Evolutionary conservation across 805 yeast species (phyloP).

Genomic region (Spathaspora hagerdaliae): DNA sequence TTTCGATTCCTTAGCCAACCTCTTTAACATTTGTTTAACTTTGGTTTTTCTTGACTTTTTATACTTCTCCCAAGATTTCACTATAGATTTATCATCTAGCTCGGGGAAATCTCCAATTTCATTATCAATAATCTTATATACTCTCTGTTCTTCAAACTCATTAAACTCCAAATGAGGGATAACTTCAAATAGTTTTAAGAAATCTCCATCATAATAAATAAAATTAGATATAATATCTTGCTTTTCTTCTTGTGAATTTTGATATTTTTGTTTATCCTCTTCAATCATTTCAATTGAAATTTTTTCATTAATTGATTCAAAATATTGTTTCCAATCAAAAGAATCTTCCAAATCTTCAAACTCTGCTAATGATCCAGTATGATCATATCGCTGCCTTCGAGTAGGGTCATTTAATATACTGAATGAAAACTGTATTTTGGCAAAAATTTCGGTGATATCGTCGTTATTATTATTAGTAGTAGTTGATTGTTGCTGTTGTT

Average conservation of each 20-base stretch:
- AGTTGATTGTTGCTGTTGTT: conserved; percentile 1
- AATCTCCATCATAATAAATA: conserved; percentile 60
- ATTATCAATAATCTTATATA: conserved; percentile 46
- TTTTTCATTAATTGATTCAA: conserved; percentile 42
- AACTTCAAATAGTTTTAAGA: conserved; percentile 63
- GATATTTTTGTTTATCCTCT: conserved; percentile 63
- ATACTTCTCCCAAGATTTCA: conserved; percentile 48
- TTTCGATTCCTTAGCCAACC: conserved; percentile 58
- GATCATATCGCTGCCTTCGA: conserved; percentile 57
- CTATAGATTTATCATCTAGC: conserved; percentile 23
- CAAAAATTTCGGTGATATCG: conserved; percentile 39
- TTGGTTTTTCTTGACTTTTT: conserved; percentile 44
- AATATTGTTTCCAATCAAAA: conserved; percentile 59
- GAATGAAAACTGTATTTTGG: conserved; percentile 72
- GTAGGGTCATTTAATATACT: conserved; percentile 57
- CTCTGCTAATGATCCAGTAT: conserved; percentile 61
- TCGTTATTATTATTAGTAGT: conserved; percentile 4
- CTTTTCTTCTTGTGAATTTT: conserved; percentile 54
- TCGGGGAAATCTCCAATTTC: conserved; percentile 27
- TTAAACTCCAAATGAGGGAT: conserved; percentile 73
- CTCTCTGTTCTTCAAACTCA: conserved; percentile 57
- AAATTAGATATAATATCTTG: conserved; percentile 62
- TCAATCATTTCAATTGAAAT: conserved; percentile 65
- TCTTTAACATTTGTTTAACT: conserved; percentile 46
- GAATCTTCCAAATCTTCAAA: conserved; percentile 27